A percentile compares a stretch with the other conserved stretches of the same genome.
Conservation (phyloP, 176 grass and related monocot genomes). For the Raddia guianensis region DNA sequence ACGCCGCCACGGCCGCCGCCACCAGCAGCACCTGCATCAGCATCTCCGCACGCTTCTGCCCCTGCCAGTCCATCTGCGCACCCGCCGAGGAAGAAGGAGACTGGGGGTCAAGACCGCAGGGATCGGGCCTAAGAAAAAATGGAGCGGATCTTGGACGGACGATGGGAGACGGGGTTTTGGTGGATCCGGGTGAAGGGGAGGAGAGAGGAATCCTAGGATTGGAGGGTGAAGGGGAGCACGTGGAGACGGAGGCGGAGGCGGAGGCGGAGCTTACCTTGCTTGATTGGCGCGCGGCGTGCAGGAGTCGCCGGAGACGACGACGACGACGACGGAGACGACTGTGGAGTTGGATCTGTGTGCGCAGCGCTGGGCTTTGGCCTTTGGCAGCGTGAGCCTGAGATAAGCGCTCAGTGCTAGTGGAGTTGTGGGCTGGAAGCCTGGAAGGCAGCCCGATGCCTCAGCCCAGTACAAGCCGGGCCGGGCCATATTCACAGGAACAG, state of each 20-base stretch:
- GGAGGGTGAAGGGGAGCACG: background rate
- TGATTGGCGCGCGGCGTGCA: background rate
- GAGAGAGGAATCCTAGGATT: background rate
- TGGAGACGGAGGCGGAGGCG: too few relatives aligned
- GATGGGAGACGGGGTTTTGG: background rate
- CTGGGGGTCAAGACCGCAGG: background rate
- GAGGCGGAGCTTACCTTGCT: background rate
- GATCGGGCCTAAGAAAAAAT: background rate
- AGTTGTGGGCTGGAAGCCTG: too few relatives aligned
- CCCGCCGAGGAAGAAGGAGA: background rate
- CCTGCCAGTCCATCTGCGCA: conserved; percentile 89
- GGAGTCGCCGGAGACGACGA: conserved; percentile 26
- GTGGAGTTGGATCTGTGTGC: conserved; percentile 1
- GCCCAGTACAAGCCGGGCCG: too few relatives aligned
- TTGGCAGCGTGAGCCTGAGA: too few relatives aligned
- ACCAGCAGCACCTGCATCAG: conserved; percentile 92
- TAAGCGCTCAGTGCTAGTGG: too few relatives aligned
- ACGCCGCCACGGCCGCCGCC: conserved; percentile 60
- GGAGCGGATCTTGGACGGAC: conserved; percentile 25
- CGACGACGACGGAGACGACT: background rate
- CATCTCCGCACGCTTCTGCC: conserved; percentile 87
- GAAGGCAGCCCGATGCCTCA: too few relatives aligned
- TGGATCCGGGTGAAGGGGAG: background rate
- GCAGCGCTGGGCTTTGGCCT: background rate
- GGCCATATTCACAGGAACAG: too few relatives aligned